Evolutionary conservation across 208 protist species (phyloP).

Genomic region (Leishmania mexicana): DNA sequence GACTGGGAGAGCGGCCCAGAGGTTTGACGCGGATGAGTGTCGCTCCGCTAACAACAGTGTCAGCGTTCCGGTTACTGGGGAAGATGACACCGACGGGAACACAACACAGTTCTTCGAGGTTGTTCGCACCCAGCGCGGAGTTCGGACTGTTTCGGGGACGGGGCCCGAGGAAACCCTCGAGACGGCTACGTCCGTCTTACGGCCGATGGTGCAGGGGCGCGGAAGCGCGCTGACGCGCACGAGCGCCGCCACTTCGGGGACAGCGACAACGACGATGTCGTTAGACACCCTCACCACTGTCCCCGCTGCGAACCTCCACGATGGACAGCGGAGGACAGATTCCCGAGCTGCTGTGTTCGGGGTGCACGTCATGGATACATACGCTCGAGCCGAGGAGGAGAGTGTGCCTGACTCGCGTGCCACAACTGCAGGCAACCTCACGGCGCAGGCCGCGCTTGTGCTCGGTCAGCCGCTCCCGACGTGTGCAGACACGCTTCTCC

Average conservation of each 20-base stretch:
- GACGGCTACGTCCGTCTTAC: conserved; percentile 19
- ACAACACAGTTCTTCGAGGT: conserved; percentile 12
- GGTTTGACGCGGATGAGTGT: background rate
- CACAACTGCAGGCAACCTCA: background rate
- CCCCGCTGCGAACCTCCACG: background rate
- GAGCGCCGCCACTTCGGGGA: background rate
- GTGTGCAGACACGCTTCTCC: conserved; percentile 4
- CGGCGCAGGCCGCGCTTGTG: background rate
- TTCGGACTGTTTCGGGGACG: background rate
- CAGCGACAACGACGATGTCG: background rate
- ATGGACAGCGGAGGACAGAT: background rate
- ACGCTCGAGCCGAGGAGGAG: conserved; percentile 2
- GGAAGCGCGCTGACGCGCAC: background rate
- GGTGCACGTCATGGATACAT: background rate
- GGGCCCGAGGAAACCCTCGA: conserved; percentile 1
- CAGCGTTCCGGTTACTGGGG: background rate
- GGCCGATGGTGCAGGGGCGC: conserved; percentile 11
- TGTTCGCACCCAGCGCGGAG: conserved; percentile 9
- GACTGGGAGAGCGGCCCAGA: background rate
- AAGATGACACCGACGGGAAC: background rate
- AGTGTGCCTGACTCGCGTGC: background rate
- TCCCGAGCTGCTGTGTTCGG: background rate
- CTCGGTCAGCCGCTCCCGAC: background rate
- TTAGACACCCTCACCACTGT: background rate
- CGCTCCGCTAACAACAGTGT: background rate